phyloP scores from a whole-genome alignment of 176 grass and related monocot genomes.

The Triticum aestivum region DNA sequence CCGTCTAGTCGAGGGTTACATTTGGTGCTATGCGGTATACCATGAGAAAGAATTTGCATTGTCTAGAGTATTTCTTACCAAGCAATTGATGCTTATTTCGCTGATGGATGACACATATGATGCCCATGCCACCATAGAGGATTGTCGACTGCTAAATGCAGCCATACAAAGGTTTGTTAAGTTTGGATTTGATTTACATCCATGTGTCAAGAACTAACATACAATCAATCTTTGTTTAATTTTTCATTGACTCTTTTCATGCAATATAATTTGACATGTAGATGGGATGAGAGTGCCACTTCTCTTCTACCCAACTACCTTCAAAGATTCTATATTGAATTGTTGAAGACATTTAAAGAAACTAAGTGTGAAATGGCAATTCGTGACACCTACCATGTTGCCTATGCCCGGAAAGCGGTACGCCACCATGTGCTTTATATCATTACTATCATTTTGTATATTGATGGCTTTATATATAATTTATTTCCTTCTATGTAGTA shows the following conservation, averaged over 20 bases:
- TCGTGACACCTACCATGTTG: neutral
- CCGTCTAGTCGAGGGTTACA: conserved; percentile 1
- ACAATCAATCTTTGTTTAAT: no score
- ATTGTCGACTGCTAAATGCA: neutral
- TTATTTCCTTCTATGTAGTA: no score
- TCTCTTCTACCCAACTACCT: neutral
- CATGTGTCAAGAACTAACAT: no score
- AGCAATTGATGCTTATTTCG: neutral
- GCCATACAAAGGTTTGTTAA: conserved; percentile 26
- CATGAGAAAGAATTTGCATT: neutral
- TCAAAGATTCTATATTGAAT: neutral
- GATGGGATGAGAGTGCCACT: neutral
- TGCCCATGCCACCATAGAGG: conserved; percentile 8
- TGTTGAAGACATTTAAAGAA: neutral
- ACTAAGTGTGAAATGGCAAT: conserved; percentile 1
- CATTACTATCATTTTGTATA: no score
- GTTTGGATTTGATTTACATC: no score
- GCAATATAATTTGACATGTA: no score
- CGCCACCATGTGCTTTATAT: no score
- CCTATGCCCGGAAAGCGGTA: neutral
- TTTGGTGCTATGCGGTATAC: neutral
- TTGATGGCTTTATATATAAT: no score
- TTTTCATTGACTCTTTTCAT: no score
- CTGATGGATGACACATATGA: conserved; percentile 31
- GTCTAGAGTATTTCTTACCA: neutral